Percentiles rank a stretch among this genome's conserved stretches.
These are phyloP conservation scores for Aspergillus sp. DNA, from an alignment of 2,329 filamentous ascomycete genomes.

Conservation along the genomic window DNA sequence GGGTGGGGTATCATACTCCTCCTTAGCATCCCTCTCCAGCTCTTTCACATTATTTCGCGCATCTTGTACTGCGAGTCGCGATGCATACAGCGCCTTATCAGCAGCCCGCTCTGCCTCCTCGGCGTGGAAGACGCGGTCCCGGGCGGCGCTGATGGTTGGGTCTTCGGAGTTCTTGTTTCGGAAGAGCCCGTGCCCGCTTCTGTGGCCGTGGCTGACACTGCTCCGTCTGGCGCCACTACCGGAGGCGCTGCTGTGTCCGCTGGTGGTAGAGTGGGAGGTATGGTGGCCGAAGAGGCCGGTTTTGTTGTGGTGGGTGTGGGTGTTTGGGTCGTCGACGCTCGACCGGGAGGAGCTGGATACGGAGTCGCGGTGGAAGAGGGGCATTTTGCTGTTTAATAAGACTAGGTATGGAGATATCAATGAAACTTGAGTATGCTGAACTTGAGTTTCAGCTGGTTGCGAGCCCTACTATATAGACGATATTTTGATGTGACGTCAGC, in stretches of 20 bases:
- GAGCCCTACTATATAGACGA: neutral
- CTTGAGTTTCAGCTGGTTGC: neutral
- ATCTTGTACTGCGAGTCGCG: slow-evolving; percentile 59
- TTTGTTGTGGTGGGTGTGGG: neutral
- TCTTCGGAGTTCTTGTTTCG: slow-evolving; percentile 56
- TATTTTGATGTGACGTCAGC: neutral
- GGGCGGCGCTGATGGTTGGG: slow-evolving; percentile 61
- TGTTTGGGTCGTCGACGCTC: slow-evolving; percentile 17
- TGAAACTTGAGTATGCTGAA: neutral
- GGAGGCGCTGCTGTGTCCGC: neutral
- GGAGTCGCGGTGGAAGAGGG: slow-evolving; percentile 25
- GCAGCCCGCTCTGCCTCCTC: slow-evolving; percentile 66
- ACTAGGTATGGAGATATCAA: neutral
- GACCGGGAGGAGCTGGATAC: slow-evolving; percentile 26
- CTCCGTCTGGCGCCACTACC: neutral
- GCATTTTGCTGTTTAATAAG: slow-evolving; percentile 15
- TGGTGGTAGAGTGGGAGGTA: slow-evolving; percentile 31
- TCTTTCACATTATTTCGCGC: slow-evolving; percentile 63
- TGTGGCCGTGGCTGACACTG: neutral
- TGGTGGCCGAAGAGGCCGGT: slow-evolving; percentile 37
- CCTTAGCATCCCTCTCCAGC: slow-evolving; percentile 65
- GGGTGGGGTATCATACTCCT: slow-evolving; percentile 46
- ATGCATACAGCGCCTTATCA: slow-evolving; percentile 61
- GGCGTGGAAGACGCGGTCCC: slow-evolving; percentile 62
- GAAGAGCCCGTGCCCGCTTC: slow-evolving; percentile 16